These are phyloP conservation scores for Fusarium annulatum DNA, from an alignment of 2,329 filamentous ascomycete genomes.

Conservation along the genomic window DNA sequence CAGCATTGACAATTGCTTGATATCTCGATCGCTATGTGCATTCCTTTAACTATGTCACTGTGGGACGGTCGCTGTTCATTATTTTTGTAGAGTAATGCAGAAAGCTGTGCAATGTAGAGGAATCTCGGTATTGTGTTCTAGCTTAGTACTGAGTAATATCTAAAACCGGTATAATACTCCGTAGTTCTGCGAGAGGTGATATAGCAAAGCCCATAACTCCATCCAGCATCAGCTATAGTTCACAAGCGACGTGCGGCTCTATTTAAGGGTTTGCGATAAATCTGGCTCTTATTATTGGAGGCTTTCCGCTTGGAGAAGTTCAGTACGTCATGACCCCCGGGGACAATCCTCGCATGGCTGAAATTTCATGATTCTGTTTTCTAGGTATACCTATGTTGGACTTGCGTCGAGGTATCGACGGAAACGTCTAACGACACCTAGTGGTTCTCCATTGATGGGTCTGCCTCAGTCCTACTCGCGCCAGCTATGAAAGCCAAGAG, in stretches of 20 bases:
- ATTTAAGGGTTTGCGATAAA: not conserved
- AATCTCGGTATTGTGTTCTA: not conserved
- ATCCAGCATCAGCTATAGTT: constrained; percentile 6
- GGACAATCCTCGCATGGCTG: not conserved
- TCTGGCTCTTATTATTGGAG: constrained; percentile 23
- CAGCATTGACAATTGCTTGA: constrained; percentile 9
- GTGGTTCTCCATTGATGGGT: not conserved
- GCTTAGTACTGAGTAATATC: not conserved
- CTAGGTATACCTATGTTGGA: not conserved
- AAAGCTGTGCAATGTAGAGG: not conserved
- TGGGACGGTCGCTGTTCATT: not conserved
- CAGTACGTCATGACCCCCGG: not conserved
- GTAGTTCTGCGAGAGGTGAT: not conserved
- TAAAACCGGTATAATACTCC: not conserved
- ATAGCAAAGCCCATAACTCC: constrained; percentile 3
- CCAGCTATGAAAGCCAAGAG: constrained; percentile 18
- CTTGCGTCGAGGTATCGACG: constrained; percentile 4
- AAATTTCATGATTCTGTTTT: not conserved
- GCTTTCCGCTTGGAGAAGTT: constrained; percentile 30
- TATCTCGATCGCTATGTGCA: not conserved
- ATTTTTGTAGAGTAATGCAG: not conserved
- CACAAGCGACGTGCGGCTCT: not conserved
- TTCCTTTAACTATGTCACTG: not conserved
- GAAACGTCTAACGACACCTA: not conserved
- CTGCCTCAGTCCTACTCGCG: constrained; percentile 27